Evolutionary conservation across 1,139 yeast genomes (phyloP).

Genomic region (Candida sanyaensis): DNA sequence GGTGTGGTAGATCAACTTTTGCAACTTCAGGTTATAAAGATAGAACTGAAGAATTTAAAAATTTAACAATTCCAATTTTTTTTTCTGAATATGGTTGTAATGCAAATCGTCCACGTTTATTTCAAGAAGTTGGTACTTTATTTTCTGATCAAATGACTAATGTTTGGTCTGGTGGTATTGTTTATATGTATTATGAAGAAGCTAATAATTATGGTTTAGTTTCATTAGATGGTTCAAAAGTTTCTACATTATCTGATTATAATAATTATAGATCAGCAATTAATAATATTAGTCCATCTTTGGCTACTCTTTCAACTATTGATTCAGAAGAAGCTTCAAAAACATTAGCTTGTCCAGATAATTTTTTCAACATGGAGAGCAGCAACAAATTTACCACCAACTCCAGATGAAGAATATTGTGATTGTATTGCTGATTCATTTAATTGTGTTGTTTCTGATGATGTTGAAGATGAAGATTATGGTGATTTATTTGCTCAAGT

Average conservation of each 20-base stretch:
- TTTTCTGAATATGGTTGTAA: conserved; percentile 88
- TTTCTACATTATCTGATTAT: conserved; percentile 48
- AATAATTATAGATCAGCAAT: conserved; percentile 57
- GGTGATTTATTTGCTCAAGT: conserved; percentile 35
- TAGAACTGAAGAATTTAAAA: conserved; percentile 58
- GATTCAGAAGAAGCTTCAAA: conserved; percentile 25
- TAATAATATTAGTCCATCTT: conserved; percentile 40
- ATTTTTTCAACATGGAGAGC: conserved; percentile 40
- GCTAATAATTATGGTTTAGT: conserved; percentile 81
- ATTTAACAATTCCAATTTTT: conserved; percentile 76
- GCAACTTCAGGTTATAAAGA: conserved; percentile 67
- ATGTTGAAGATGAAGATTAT: conserved; percentile 33
- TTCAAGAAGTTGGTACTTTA: conserved; percentile 64
- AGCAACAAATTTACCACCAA: conserved; percentile 43
- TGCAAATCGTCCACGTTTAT: conserved; percentile 59
- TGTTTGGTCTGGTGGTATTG: conserved; percentile 92
- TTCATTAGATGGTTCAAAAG: conserved; percentile 40
- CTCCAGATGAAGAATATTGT: conserved; percentile 43
- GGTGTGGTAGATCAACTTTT: conserved; percentile 83
- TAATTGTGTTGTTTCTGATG: conserved; percentile 36
- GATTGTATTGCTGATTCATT: conserved; percentile 37
- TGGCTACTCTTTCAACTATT: conserved; percentile 21
- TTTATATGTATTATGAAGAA: conserved; percentile 86
- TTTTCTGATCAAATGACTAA: conserved; percentile 45
- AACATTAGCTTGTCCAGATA: conserved; percentile 37